A percentile compares a stretch with the other conserved stretches of the same genome.
Conservation (phyloP, 2,329 filamentous ascomycete genomes). For the Alternaria panax region DNA sequence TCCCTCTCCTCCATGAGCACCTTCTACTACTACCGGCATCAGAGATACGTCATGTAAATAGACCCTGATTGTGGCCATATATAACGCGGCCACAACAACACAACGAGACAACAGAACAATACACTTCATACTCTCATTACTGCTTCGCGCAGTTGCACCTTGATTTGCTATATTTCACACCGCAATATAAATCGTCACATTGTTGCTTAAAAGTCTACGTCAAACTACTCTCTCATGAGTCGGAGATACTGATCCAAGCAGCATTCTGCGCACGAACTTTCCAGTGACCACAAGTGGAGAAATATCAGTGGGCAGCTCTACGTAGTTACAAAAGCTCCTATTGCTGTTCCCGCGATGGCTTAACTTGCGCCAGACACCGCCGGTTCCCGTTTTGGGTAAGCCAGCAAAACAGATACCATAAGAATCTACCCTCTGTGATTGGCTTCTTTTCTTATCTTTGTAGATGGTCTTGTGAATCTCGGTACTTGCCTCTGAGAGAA, state of each 20-base stretch:
- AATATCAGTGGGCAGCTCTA: conserved; percentile 1
- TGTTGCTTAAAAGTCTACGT: not conserved
- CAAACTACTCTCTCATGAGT: not conserved
- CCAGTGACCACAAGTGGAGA: not conserved
- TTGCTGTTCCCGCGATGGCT: not conserved
- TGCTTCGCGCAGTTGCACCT: not conserved
- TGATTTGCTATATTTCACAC: no score
- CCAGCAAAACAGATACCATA: conserved; percentile 2
- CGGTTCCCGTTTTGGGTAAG: not conserved
- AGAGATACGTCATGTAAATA: conserved; percentile 3
- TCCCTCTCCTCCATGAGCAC: not conserved
- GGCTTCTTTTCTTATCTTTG: not conserved
- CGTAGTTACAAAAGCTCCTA: conserved; percentile 5
- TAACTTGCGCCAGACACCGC: not conserved
- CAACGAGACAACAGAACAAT: not conserved
- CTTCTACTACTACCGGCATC: not conserved
- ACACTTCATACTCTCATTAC: not conserved
- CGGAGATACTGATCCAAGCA: not conserved
- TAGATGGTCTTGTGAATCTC: not conserved
- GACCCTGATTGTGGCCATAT: not conserved
- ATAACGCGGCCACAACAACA: not conserved
- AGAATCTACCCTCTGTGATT: not conserved
- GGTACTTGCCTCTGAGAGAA: conserved; percentile 3
- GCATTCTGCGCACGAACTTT: conserved; percentile 3
- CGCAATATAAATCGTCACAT: no score